These are phyloP conservation scores for Daldinia loculata DNA, from an alignment of 495 filamentous ascomycete species.

Conservation along the genomic window DNA sequence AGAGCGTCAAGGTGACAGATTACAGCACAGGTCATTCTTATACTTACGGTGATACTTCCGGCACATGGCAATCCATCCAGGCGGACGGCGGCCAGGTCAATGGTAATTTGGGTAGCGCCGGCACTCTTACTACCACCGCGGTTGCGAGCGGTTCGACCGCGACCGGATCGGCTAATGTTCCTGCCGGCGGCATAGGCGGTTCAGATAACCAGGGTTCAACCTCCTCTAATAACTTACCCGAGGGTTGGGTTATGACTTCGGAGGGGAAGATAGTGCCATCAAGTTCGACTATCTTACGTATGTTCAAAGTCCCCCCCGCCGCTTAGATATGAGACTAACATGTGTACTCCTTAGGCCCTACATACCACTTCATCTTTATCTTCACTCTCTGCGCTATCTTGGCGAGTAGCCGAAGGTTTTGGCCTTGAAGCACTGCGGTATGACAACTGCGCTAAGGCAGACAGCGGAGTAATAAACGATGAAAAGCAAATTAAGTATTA, in stretches of 20 bases:
- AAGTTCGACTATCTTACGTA: slow-evolving; percentile 60
- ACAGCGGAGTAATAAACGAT: not conserved
- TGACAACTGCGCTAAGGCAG: not conserved
- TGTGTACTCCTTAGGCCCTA: slow-evolving; percentile 28
- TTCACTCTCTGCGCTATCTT: slow-evolving; percentile 34
- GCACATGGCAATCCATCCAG: slow-evolving; percentile 72
- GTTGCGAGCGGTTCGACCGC: slow-evolving; percentile 53
- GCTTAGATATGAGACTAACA: slow-evolving; percentile 13
- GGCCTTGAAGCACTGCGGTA: slow-evolving; percentile 35
- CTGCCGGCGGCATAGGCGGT: slow-evolving; percentile 71
- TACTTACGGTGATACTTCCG: slow-evolving; percentile 76
- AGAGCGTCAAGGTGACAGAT: slow-evolving; percentile 79
- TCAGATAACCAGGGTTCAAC: slow-evolving; percentile 48
- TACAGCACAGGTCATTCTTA: slow-evolving; percentile 91
- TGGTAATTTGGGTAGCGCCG: slow-evolving; percentile 63
- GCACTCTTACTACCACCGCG: slow-evolving; percentile 58
- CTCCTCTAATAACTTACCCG: slow-evolving; percentile 38
- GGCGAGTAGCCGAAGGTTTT: slow-evolving; percentile 32
- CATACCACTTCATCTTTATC: slow-evolving; percentile 17
- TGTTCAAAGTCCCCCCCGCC: slow-evolving; percentile 16
- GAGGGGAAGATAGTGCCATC: slow-evolving; percentile 73
- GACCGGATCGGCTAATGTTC: slow-evolving; percentile 52
- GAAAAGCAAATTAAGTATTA: not conserved
- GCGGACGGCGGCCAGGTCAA: slow-evolving; percentile 65
- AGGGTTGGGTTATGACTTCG: slow-evolving; percentile 77